Base-by-base conservation (phyloP, 2,329 filamentous ascomycete species). In the Fonsecaea monophora region DNA sequence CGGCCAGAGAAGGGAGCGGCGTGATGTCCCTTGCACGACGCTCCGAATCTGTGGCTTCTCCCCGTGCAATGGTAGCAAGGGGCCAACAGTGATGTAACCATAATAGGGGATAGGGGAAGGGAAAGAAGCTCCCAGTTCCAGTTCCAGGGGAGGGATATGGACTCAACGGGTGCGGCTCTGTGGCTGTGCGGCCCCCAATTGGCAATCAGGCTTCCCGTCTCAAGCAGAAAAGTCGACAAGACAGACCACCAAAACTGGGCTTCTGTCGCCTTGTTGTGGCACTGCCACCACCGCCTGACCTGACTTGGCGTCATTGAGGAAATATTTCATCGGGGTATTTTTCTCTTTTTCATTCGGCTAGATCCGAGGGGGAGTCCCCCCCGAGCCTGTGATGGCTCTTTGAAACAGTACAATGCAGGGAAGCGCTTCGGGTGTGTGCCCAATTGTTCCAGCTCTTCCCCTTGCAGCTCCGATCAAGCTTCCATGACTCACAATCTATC, bases 181-280 rank as follows among this genome's bases (percentile, higher is more conserved):
- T 65, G 62, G 62, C 62, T 60, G 62, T 65, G 62, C 62, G 35
- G 57, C 38, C 38, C 57, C 57, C 37, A 60, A 38, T 30, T 50
- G 45, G 45, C 45, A 25, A 2, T 50, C 21, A 50, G 45, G 45
- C 45, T 25, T 2, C 45, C 18, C 4, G 13, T 54, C 30, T 32
- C 10, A 25, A 25, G 45, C 42, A 48, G 10, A 48, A 15, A 13
- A 42, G 13, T 15, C 13, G 15, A 50, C n/a, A 1, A 50, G 21
- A 50, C 45, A 50, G 12, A 12, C 18, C 45, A 10, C 21, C 45
- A 50, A 50, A 50, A 50, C 25, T 32, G 30, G 18, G 45, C 45
- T 21, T 50, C 25, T 21, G 45, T 30, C 18, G 45, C 45, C 45
- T 50, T 50, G 45, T 21, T 50, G 2, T 25, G 18, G 37, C 45